phyloP scores from a whole-genome alignment of 169 alveolate species.

The Plasmodium inui region DNA sequence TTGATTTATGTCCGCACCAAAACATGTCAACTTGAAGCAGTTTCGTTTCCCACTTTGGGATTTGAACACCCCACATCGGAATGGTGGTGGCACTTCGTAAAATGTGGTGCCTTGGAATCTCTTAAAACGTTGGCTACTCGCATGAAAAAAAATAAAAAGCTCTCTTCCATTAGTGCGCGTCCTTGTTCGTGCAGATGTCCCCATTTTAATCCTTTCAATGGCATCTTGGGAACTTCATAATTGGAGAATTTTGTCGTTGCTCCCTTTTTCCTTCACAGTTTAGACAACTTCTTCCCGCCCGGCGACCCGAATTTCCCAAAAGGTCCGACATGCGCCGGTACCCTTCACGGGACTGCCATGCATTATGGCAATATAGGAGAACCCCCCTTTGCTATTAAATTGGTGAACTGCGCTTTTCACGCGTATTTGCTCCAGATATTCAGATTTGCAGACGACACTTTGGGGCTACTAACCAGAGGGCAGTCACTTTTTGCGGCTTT shows the following conservation, averaged over 20 bases:
- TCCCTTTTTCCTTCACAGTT: not conserved
- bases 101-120: not conserved
- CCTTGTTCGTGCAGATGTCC: not conserved
- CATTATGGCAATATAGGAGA: not conserved
- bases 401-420: not conserved
- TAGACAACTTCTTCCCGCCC: no score
- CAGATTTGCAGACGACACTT: not conserved
- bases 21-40: not conserved
- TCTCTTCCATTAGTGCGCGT: not conserved
- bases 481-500: conserved; percentile 5
- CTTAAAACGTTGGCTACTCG: not conserved
- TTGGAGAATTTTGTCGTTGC: not conserved
- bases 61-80: not conserved
- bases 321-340: not conserved
- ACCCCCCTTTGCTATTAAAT: not conserved
- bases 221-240: not conserved
- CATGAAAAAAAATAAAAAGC: not conserved
- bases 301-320: not conserved
- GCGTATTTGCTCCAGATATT: not conserved
- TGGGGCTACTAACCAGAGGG: not conserved
- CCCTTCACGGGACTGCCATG: not conserved
- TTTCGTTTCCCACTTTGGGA: not conserved
- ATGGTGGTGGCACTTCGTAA: not conserved
- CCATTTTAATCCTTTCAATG: not conserved
- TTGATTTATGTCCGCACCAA: not conserved